These are phyloP conservation scores for Apiospora kogelbergensis DNA, from an alignment of 2,329 filamentous ascomycete genomes.

Conservation along the genomic window DNA sequence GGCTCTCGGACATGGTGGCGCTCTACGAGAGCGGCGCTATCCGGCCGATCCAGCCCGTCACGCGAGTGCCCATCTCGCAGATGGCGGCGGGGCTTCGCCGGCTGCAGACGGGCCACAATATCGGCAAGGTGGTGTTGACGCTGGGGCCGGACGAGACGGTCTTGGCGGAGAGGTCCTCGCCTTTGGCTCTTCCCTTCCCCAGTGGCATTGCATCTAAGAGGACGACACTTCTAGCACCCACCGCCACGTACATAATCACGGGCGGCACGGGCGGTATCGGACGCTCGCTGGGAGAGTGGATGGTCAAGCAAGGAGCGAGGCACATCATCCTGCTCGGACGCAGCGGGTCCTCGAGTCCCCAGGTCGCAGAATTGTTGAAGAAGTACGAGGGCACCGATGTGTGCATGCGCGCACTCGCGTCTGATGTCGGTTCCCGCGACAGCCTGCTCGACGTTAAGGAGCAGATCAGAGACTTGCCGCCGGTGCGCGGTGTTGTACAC, in stretches of 20 bases:
- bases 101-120: slow-evolving; percentile 17
- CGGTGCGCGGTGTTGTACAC: slow-evolving; percentile 1
- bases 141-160: slow-evolving; percentile 6
- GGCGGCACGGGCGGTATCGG: slow-evolving; percentile 31
- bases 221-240: slow-evolving; percentile 14
- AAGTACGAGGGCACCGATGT: slow-evolving; percentile 3
- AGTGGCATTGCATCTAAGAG: not conserved
- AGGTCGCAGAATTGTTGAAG: slow-evolving; percentile 18
- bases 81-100: slow-evolving; percentile 20
- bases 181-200: not conserved
- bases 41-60: slow-evolving; percentile 9
- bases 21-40: not conserved
- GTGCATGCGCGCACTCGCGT: not conserved
- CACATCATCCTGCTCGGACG: slow-evolving; percentile 20
- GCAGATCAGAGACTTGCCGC: not conserved
- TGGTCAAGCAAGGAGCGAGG: slow-evolving; percentile 21
- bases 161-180: not conserved
- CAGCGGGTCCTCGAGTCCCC: slow-evolving; percentile 19
- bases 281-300: slow-evolving; percentile 21
- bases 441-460: not conserved
- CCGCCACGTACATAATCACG: slow-evolving; percentile 25
- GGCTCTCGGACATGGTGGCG: not conserved
- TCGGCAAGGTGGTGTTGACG: slow-evolving; percentile 19
- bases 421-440: not conserved
- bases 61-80: slow-evolving; percentile 15